Conservation (phyloP, 345 rosid genomes). For the Rhizophora apiculata region DNA sequence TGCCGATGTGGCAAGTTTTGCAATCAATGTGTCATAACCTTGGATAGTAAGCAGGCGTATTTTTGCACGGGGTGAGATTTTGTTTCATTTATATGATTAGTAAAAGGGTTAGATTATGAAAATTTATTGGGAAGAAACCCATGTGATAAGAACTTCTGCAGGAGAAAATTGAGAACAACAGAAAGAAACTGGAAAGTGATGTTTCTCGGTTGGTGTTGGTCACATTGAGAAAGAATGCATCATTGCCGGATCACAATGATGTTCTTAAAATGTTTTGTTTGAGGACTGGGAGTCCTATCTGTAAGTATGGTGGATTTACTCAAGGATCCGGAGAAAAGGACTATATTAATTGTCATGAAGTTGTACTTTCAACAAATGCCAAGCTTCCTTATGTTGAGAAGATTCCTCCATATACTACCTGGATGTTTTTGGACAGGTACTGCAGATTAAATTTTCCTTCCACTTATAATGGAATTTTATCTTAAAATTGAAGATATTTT, state of each 20-base stretch:
- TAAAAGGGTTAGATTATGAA: too few relatives aligned
- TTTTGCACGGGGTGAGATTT: too few relatives aligned
- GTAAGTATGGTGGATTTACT: constrained; percentile 50
- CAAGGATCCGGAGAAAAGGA: constrained; percentile 69
- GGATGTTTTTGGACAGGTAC: constrained; percentile 96
- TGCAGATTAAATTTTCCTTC: constrained; percentile 4
- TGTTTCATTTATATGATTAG: too few relatives aligned
- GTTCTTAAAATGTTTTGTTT: constrained; percentile 30
- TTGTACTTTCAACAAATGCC: constrained; percentile 35
- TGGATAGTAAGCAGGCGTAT: too few relatives aligned
- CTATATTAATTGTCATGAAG: constrained; percentile 57
- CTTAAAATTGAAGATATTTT: too few relatives aligned
- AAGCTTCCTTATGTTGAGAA: constrained; percentile 65
- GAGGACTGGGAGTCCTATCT: constrained; percentile 55
- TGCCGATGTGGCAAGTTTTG: too few relatives aligned
- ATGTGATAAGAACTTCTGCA: constrained; percentile 20
- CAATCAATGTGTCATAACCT: too few relatives aligned
- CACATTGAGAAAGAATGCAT: constrained; percentile 39
- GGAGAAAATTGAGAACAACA: constrained; percentile 72
- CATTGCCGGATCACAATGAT: constrained; percentile 30
- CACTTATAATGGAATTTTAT: too few relatives aligned
- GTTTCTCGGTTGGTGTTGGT: constrained; percentile 38
- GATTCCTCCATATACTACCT: constrained; percentile 87
- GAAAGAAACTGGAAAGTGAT: constrained; percentile 50
- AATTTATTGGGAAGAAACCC: neutral